phyloP scores from a whole-genome alignment of 805 yeast genomes.

The Saccharomyces paradoxus region DNA sequence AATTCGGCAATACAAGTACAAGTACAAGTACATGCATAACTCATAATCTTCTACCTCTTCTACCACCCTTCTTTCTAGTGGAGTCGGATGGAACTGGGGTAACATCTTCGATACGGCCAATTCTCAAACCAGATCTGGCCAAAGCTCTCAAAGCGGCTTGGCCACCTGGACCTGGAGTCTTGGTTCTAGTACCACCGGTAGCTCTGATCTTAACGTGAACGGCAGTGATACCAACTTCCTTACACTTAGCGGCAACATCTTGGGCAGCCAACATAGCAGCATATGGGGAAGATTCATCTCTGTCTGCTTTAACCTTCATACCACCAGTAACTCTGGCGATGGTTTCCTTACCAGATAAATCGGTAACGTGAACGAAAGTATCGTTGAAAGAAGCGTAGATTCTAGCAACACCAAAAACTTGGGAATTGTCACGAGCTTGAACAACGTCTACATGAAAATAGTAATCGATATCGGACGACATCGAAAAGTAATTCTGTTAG shows the following conservation, averaged over 20 bases:
- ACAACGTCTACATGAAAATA: constrained; percentile 10
- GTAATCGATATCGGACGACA: neutral
- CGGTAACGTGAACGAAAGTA: constrained; percentile 99
- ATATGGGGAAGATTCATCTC: constrained; percentile 99
- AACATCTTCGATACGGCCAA: constrained; percentile 99
- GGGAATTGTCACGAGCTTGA: constrained; percentile 94
- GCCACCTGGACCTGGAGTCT: constrained; percentile 99
- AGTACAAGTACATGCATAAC: constrained; percentile 8
- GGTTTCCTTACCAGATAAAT: constrained; percentile 99
- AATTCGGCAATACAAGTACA: neutral
- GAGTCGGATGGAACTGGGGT: constrained; percentile 99
- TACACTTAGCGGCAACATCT: constrained; percentile 97
- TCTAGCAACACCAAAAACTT: constrained; percentile 99
- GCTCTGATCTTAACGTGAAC: constrained; percentile 99
- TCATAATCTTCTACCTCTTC: constrained; percentile 99
- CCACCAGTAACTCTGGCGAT: constrained; percentile 99
- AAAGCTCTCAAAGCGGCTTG: constrained; percentile 98
- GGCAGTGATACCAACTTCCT: constrained; percentile 99
- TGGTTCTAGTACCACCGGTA: constrained; percentile 99
- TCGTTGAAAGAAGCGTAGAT: constrained; percentile 99
- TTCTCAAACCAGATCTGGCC: constrained; percentile 99
- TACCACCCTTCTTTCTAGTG: constrained; percentile 99
- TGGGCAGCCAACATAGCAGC: constrained; percentile 99
- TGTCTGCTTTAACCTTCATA: constrained; percentile 99
- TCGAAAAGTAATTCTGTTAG: neutral